Evolutionary conservation across 179 eudicot species (phyloP).

Genomic region (Amaranthus tricolor): DNA sequence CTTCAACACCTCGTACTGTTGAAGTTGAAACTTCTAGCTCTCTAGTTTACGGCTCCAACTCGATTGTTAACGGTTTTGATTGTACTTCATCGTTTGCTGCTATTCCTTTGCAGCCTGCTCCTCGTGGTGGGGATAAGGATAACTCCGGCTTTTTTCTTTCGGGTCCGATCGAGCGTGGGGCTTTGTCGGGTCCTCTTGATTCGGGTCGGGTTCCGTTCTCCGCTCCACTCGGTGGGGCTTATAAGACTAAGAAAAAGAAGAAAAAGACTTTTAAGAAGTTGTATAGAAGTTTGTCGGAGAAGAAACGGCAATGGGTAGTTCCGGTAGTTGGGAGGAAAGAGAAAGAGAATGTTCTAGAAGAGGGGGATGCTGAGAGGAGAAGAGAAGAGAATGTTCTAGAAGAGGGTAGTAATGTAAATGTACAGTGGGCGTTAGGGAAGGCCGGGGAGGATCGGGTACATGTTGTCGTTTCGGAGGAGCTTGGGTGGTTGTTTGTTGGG

Average conservation of each 20-base stretch:
- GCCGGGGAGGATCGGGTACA: conserved; percentile 99
- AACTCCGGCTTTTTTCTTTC: conserved; percentile 61
- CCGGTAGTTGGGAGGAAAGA: conserved; percentile 72
- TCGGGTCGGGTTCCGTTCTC: conserved; percentile 60
- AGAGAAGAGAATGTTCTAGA: conserved; percentile 36
- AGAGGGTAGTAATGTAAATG: conserved; percentile 48
- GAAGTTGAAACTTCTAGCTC: conserved; percentile 33
- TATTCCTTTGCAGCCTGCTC: conserved; percentile 75
- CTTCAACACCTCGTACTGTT: conserved; percentile 64
- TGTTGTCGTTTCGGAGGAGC: conserved; percentile 94
- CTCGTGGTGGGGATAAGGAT: conserved; percentile 45
- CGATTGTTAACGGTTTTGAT: conserved; percentile 73
- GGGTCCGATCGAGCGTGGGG: conserved; percentile 88
- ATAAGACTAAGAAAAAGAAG: conserved; percentile 47
- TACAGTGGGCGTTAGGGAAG: conserved; percentile 95
- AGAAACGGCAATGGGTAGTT: conserved; percentile 88
- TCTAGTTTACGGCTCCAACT: conserved; percentile 22
- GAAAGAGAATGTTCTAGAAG: conserved; percentile 16
- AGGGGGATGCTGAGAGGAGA: conserved; percentile 22
- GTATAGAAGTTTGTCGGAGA: conserved; percentile 69
- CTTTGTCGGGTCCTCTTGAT: conserved; percentile 79
- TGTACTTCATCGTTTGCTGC: conserved; percentile 75
- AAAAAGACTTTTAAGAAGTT: conserved; percentile 64
- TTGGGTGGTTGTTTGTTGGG: conserved; percentile 97
- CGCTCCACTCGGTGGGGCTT: conserved; percentile 65